These are phyloP conservation scores for Phyllosticta capitalensis DNA, from an alignment of 2,329 filamentous ascomycete species.

Conservation along the genomic window DNA sequence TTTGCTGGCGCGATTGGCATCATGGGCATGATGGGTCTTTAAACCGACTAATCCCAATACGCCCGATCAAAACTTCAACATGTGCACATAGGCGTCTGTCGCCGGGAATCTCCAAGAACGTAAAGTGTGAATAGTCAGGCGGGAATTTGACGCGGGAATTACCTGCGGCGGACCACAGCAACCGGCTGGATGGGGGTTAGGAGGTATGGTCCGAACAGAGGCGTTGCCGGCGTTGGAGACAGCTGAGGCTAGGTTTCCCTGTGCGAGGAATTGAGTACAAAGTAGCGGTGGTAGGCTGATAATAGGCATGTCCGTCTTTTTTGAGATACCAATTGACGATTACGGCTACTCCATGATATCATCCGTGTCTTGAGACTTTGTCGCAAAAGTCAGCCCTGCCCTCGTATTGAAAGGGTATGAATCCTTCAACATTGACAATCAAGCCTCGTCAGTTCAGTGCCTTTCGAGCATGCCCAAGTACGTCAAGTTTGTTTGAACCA, in stretches of 20 bases:
- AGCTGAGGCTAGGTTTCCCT: no score
- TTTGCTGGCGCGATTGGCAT: slow-evolving; percentile 33
- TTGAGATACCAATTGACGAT: background rate
- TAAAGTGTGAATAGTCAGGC: no score
- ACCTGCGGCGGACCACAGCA: no score
- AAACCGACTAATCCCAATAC: slow-evolving; percentile 9
- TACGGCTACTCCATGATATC: background rate
- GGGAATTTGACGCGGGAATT: no score
- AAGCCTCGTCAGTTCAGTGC: background rate
- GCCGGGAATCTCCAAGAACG: background rate
- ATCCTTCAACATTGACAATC: no score
- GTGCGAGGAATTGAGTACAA: no score
- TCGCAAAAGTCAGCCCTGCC: no score
- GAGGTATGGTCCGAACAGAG: no score
- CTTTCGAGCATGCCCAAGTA: background rate
- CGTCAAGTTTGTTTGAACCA: background rate
- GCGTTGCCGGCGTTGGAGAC: no score
- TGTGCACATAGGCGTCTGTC: background rate
- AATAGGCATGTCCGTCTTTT: background rate
- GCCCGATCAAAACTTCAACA: background rate
- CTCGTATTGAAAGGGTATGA: no score
- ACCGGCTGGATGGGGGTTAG: no score
- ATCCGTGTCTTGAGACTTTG: no score
- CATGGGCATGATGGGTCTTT: slow-evolving; percentile 35
- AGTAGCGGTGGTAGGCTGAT: background rate